Percentiles rank a stretch among this genome's conserved stretches.
These are phyloP conservation scores for Oenanthe sinensis DNA, from an alignment of 129 eudicot genomes.

Conservation along the genomic window DNA sequence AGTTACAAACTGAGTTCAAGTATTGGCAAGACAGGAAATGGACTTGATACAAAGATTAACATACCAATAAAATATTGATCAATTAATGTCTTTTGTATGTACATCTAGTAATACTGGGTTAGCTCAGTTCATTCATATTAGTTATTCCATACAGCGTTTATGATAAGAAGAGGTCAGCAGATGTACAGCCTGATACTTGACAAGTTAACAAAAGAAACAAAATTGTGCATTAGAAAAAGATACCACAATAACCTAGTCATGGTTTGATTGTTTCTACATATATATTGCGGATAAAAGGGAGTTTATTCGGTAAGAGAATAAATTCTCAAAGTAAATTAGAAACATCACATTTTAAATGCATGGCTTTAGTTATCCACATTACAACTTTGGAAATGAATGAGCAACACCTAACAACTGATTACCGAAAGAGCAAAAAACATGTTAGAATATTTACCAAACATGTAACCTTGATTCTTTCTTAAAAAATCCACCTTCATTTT, in stretches of 20 bases:
- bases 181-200: neutral
- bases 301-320: neutral
- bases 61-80: neutral
- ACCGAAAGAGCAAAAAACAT: neutral
- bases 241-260: neutral
- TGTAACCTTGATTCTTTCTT: neutral
- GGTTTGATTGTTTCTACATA: neutral
- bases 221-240: neutral
- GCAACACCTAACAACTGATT: neutral
- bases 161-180: neutral
- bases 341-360: neutral
- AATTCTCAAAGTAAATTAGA: neutral
- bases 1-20: neutral
- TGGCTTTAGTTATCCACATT: neutral
- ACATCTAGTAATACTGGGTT: neutral
- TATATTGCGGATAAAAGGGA: neutral
- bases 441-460: neutral
- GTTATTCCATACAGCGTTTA: neutral
- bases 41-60: neutral
- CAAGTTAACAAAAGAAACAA: neutral
- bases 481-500: neutral
- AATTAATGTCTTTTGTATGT: neutral
- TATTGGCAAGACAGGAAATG: neutral
- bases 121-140: neutral
- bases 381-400: neutral